phyloP scores from a whole-genome alignment of 768 basidiomycete genomes.

The Macrolepiota albuminosa region DNA sequence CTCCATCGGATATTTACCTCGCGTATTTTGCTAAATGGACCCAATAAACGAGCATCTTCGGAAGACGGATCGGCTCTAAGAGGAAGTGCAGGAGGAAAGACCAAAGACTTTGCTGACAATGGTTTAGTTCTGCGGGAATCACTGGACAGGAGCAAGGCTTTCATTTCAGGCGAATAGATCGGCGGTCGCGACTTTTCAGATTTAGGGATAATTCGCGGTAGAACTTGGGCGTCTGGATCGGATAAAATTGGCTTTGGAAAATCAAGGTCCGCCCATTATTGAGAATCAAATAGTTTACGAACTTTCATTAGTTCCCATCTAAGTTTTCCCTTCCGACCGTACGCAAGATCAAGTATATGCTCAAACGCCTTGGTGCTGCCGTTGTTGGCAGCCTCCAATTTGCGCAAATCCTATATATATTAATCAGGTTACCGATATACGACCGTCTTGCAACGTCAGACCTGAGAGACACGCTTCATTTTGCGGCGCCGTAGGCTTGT shows the following conservation, averaged over 20 bases:
- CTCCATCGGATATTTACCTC: conserved; percentile 71
- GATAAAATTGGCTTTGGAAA: conserved; percentile 48
- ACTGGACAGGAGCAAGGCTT: conserved; percentile 53
- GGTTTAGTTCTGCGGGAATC: conserved; percentile 43
- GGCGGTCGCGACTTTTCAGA: conserved; percentile 60
- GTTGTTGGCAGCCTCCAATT: conserved; percentile 48
- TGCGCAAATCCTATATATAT: conserved; percentile 43
- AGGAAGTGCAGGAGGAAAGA: conserved; percentile 51
- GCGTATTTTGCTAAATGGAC: conserved; percentile 67
- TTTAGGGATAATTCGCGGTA: conserved; percentile 45
- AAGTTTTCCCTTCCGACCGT: conserved; percentile 71
- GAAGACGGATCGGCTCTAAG: conserved; percentile 52
- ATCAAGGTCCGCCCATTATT: background rate
- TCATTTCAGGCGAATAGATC: conserved; percentile 56
- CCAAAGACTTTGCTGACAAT: conserved; percentile 35
- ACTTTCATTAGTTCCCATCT: conserved; percentile 68
- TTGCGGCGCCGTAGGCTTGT: conserved; percentile 30
- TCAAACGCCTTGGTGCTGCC: conserved; percentile 47
- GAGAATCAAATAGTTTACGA: conserved; percentile 11
- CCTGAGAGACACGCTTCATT: conserved; percentile 49
- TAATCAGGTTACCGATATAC: conserved; percentile 1
- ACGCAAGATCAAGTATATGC: conserved; percentile 62
- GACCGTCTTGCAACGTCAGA: conserved; percentile 14
- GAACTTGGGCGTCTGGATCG: conserved; percentile 35
- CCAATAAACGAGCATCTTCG: conserved; percentile 54